Evolutionary conservation across 2,329 filamentous ascomycete species (phyloP).

Genomic region (Xylaria polymorpha): DNA sequence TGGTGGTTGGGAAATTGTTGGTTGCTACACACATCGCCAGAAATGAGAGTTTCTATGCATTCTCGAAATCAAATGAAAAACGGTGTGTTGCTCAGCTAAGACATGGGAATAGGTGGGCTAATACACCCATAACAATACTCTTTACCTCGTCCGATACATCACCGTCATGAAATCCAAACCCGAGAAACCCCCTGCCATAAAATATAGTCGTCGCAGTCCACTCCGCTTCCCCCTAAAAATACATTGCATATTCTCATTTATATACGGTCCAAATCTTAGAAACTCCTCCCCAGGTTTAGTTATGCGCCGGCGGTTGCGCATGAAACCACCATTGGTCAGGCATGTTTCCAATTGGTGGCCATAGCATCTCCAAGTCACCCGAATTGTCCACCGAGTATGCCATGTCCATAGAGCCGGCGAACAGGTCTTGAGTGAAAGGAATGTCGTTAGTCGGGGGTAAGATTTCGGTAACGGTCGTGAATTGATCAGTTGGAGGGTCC

Average conservation of each 20-base stretch:
- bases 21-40: not conserved
- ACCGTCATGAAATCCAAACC: not conserved
- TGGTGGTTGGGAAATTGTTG: not conserved
- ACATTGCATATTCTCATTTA: not conserved
- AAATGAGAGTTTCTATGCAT: not conserved
- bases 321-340: slow-evolving; percentile 41
- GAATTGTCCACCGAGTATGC: slow-evolving; percentile 43
- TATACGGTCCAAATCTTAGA: not conserved
- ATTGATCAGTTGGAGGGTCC: slow-evolving; percentile 8
- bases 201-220: not conserved
- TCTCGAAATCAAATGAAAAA: too few relatives aligned
- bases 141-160: not conserved
- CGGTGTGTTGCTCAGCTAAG: not conserved
- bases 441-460: slow-evolving; percentile 26
- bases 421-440: slow-evolving; percentile 30
- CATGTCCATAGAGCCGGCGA: slow-evolving; percentile 39
- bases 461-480: slow-evolving; percentile 11
- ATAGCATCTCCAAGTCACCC: slow-evolving; percentile 40
- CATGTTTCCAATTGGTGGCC: slow-evolving; percentile 40
- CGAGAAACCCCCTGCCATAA: not conserved
- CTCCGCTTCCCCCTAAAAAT: not conserved
- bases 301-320: slow-evolving; percentile 19
- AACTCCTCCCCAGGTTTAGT: slow-evolving; percentile 6
- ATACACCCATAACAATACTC: not conserved
- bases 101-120: not conserved